Evolutionary conservation across 164 flowering plant genomes (phyloP), one percentile per base, ranked within the genome.

Genomic region (Magnolia sinica): DNA sequence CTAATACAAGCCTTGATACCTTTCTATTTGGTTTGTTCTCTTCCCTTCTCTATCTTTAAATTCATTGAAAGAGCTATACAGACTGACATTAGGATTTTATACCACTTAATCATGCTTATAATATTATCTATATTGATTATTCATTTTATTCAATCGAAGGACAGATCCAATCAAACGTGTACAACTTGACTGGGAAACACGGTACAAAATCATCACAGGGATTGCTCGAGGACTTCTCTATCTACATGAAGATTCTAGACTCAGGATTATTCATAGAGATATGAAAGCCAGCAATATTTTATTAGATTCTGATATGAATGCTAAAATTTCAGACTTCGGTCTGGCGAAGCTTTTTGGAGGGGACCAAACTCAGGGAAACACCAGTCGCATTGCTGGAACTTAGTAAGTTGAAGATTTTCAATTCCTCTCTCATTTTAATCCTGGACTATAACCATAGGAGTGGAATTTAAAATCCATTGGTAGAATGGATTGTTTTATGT

Each of bases 1-100:
- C 91, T 7, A 91, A 91, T 76, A 86, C 77, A 81, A 92, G 97
- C 85, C 79, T 92, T 79, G 92, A 93, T 68, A 70, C 37, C 64
- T 88, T 86, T 76, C 75, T 91, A 68, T 93, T 90, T 63, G 90
- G 97, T 74, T 68, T 3, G 71, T 18, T 8, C 7, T 49, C 18
- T 29, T 68, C 50, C 31, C 18, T 7, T 0, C 71, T 68, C 50
- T 37, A 3, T 31, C 16, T 2, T 5, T 31, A 1, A 11, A 19
- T 68, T 31, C 8, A 65, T 20, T 7, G 9, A 13, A 65, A 65
- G 18, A 8, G 29, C 22, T 22, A 24, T 23, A 8, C 29, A 11
- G 20, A 23, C 20, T 22, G 9, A 65, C 13, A 19, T 65, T 3
- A 20, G 8, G 2, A 61, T 18, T 18, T 20, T 6, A 19, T 18